A percentile compares a stretch with the other conserved stretches of the same genome.
These are phyloP conservation scores for Saturnispora serradocipensis DNA, from an alignment of 805 yeast genomes.

Conservation along the genomic window DNA sequence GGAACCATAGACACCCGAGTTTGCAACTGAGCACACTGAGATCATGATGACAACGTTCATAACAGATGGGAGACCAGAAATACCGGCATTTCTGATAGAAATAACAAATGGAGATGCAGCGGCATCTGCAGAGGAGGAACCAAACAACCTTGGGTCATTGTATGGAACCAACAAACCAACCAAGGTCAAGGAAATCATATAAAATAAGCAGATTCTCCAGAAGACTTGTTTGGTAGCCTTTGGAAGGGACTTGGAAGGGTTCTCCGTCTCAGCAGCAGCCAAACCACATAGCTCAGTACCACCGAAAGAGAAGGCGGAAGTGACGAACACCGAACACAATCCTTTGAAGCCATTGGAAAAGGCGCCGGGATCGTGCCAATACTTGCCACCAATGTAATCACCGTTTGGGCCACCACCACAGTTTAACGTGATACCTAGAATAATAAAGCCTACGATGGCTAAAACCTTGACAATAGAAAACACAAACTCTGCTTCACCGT, in stretches of 20 bases:
- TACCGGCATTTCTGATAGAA: slow-evolving; percentile 55
- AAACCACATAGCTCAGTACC: slow-evolving; percentile 56
- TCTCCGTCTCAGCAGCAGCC: slow-evolving; percentile 53
- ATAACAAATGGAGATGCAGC: slow-evolving; percentile 70
- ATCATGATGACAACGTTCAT: slow-evolving; percentile 67
- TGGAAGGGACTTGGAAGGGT: slow-evolving; percentile 49
- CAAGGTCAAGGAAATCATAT: slow-evolving; percentile 40
- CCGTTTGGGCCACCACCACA: slow-evolving; percentile 53
- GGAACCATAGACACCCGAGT: slow-evolving; percentile 62
- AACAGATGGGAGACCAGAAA: slow-evolving; percentile 58
- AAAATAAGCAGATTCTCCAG: slow-evolving; percentile 50
- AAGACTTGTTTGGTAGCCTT: slow-evolving; percentile 52
- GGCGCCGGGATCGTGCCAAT: slow-evolving; percentile 53
- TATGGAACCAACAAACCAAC: slow-evolving; percentile 48
- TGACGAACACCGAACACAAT: slow-evolving; percentile 48
- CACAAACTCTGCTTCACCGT: slow-evolving; percentile 56
- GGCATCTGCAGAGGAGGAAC: slow-evolving; percentile 39
- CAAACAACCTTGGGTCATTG: slow-evolving; percentile 37
- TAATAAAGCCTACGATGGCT: slow-evolving; percentile 47
- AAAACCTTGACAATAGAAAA: slow-evolving; percentile 44
- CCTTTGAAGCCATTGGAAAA: slow-evolving; percentile 44
- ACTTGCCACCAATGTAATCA: slow-evolving; percentile 46
- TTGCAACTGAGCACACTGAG: slow-evolving; percentile 68
- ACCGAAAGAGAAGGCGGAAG: slow-evolving; percentile 52
- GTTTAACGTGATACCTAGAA: slow-evolving; percentile 41